These are phyloP conservation scores for Mortierella hygrophila DNA, from an alignment of 192 early-diverging fungal genomes.

Conservation along the genomic window DNA sequence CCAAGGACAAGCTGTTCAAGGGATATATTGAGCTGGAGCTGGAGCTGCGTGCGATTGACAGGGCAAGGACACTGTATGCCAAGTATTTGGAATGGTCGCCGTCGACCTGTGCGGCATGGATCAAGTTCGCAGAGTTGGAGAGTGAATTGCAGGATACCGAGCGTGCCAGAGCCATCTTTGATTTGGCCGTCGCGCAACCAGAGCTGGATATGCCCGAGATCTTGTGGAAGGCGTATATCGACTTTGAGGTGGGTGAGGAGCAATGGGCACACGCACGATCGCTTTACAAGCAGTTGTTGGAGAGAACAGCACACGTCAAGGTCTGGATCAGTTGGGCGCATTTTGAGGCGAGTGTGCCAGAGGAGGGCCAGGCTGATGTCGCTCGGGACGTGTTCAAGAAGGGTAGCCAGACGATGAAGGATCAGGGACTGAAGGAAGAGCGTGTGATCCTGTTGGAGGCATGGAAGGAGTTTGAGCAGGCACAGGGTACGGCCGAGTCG, in stretches of 20 bases:
- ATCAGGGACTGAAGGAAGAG: slow-evolving; percentile 85
- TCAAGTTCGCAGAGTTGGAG: slow-evolving; percentile 97
- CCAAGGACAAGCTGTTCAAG: slow-evolving; percentile 94
- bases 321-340: slow-evolving; percentile 96
- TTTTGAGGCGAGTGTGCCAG: slow-evolving; percentile 82
- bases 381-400: slow-evolving; percentile 84
- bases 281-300: slow-evolving; percentile 88
- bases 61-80: slow-evolving; percentile 89
- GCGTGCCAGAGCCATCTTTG: slow-evolving; percentile 88
- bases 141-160: slow-evolving; percentile 87
- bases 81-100: slow-evolving; percentile 93
- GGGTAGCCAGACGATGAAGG: slow-evolving; percentile 79
- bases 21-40: slow-evolving; percentile 98
- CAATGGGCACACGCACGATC: slow-evolving; percentile 83
- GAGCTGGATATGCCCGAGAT: slow-evolving; percentile 98
- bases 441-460: slow-evolving; percentile 90
- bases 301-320: slow-evolving; percentile 95
- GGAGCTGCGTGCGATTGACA: slow-evolving; percentile 91
- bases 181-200: slow-evolving; percentile 90
- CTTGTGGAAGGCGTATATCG: slow-evolving; percentile 98
- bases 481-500: slow-evolving; percentile 66
- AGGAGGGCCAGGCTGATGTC: slow-evolving; percentile 62
- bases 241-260: slow-evolving; percentile 90
- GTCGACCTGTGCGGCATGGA: slow-evolving; percentile 93
- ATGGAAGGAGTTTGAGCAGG: slow-evolving; percentile 89